These are phyloP conservation scores for Cardamine chenopodiifolia DNA, from an alignment of 345 rosid genomes.

Conservation along the genomic window DNA sequence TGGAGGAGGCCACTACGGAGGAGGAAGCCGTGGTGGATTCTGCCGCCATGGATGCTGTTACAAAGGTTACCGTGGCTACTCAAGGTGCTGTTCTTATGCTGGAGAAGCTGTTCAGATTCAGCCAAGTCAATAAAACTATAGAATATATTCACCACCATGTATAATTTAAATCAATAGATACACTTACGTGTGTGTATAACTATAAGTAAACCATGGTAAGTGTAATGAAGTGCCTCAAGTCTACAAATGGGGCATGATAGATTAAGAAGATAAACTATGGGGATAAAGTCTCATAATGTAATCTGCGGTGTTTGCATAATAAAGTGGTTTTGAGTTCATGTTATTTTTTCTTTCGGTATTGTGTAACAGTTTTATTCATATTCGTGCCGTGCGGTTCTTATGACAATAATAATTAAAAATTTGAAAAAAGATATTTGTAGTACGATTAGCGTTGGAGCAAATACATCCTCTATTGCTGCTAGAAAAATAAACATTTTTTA, in stretches of 20 bases:
- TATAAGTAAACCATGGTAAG: constrained; percentile 27
- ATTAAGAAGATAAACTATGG: not conserved
- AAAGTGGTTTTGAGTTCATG: not conserved
- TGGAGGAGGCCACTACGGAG: not conserved
- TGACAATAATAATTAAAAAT: too few relatives aligned
- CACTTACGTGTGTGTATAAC: not conserved
- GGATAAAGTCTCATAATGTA: constrained; percentile 7
- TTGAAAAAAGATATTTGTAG: too few relatives aligned
- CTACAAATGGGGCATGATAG: not conserved
- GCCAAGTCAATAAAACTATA: not conserved
- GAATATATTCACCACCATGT: not conserved
- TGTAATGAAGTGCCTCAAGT: constrained; percentile 16
- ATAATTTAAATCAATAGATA: not conserved
- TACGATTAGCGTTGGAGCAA: not conserved
- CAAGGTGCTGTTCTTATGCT: not conserved
- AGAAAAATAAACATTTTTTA: too few relatives aligned
- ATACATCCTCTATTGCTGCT: too few relatives aligned
- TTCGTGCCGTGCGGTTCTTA: not conserved
- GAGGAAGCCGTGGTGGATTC: not conserved
- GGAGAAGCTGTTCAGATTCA: constrained; percentile 19
- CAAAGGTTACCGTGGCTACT: not conserved
- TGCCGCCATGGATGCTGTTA: not conserved
- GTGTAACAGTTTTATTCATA: not conserved
- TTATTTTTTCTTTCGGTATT: not conserved
- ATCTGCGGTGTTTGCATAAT: not conserved